phyloP scores from a whole-genome alignment of 2,329 filamentous ascomycete genomes.

The Aspergillus viridinutans region DNA sequence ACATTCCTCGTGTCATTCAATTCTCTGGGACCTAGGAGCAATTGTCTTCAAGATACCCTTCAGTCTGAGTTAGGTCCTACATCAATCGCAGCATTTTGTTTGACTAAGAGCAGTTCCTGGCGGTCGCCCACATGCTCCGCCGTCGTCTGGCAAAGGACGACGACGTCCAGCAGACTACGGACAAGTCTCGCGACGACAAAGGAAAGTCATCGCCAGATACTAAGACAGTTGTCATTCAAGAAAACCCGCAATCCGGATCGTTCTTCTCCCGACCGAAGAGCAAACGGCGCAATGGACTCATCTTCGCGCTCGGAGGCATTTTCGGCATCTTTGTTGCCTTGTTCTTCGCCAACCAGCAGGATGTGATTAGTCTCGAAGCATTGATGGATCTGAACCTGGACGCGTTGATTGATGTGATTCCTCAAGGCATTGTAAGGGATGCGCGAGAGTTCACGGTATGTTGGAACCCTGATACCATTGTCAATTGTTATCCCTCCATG shows the following conservation, averaged over 20 bases:
- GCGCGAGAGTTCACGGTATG: conserved; percentile 78
- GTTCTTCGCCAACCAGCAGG: conserved; percentile 84
- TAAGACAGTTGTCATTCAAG: conserved; percentile 6
- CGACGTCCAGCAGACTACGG: conserved; percentile 20
- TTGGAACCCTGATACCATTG: not conserved
- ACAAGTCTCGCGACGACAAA: conserved; percentile 18
- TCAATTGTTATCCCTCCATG: not conserved
- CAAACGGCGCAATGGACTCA: conserved; percentile 73
- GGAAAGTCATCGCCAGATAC: conserved; percentile 6
- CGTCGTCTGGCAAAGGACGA: conserved; percentile 40
- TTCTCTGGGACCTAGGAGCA: not conserved
- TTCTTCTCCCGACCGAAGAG: conserved; percentile 41
- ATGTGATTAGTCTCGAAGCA: conserved; percentile 80
- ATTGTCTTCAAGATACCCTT: not conserved
- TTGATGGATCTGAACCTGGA: conserved; percentile 72
- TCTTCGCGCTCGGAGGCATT: conserved; percentile 84
- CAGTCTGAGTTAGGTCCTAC: not conserved
- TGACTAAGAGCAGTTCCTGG: not conserved
- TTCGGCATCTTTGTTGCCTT: conserved; percentile 84
- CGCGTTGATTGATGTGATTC: conserved; percentile 78
- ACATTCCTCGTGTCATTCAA: not conserved
- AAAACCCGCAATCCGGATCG: conserved; percentile 19
- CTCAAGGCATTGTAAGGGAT: conserved; percentile 78
- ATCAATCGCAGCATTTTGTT: not conserved
- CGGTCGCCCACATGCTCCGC: conserved; percentile 33